phyloP scores from a whole-genome alignment of 2,329 filamentous ascomycete species.

The Calonectria hawksworthii region DNA sequence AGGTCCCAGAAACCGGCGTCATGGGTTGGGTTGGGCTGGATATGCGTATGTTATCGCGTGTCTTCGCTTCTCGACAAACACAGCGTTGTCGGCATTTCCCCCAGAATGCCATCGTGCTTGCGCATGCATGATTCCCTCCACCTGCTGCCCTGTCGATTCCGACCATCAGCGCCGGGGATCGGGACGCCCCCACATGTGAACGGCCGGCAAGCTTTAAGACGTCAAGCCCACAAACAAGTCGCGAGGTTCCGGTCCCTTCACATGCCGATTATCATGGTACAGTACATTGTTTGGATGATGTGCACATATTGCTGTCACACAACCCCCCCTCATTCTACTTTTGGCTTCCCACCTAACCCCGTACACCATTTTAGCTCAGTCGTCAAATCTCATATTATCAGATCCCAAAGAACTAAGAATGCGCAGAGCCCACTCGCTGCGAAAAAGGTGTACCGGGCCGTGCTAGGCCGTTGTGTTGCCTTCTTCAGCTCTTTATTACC shows the following conservation, averaged over 20 bases:
- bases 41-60: conserved; percentile 31
- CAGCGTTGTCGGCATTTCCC: conserved; percentile 19
- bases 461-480: conserved; percentile 79
- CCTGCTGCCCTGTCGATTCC: conserved; percentile 26
- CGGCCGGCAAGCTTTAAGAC: conserved; percentile 6
- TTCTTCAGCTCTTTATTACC: conserved; percentile 94
- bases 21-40: conserved; percentile 29
- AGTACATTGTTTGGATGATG: conserved; percentile 10
- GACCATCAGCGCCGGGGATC: conserved; percentile 15
- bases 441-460: conserved; percentile 84
- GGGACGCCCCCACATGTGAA: conserved; percentile 26
- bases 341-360: conserved; percentile 6
- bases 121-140: conserved; percentile 21
- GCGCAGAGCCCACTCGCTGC: conserved; percentile 82
- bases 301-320: conserved; percentile 23
- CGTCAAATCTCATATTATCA: conserved; percentile 63
- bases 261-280: conserved; percentile 22
- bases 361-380: conserved; percentile 13
- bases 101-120: conserved; percentile 32
- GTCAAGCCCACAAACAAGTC: conserved; percentile 19
- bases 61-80: conserved; percentile 30
- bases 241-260: conserved; percentile 15
- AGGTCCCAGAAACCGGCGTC: conserved; percentile 28
- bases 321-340: conserved; percentile 13
- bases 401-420: conserved; percentile 83